A percentile compares a stretch with the other conserved stretches of the same genome.
phyloP scores from a whole-genome alignment of 345 rosid genomes.

The Eucalyptus marginata region DNA sequence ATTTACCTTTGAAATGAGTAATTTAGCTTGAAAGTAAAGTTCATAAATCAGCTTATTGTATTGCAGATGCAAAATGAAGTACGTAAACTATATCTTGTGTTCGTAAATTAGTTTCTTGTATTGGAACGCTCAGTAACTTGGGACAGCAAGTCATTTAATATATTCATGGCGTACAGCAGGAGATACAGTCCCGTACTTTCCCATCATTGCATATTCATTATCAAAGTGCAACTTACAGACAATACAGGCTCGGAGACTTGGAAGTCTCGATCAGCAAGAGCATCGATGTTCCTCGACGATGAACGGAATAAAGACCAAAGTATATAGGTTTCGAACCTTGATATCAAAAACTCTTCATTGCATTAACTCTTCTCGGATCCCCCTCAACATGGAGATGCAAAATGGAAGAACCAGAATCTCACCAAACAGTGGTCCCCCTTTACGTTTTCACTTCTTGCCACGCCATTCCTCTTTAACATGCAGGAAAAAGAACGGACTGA shows the following conservation, averaged over 20 bases:
- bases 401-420: too few relatives aligned
- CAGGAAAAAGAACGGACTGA: too few relatives aligned
- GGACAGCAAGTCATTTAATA: too few relatives aligned
- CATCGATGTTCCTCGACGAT: not conserved
- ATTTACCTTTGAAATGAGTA: not conserved
- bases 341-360: not conserved
- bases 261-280: not conserved
- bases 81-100: not conserved
- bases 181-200: too few relatives aligned
- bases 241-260: not conserved
- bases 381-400: not conserved
- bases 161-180: too few relatives aligned
- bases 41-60: not conserved
- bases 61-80: not conserved
- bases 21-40: not conserved
- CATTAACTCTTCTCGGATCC: not conserved
- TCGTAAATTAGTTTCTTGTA: not conserved
- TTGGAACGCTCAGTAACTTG: fast-evolving
- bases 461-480: too few relatives aligned
- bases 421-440: too few relatives aligned
- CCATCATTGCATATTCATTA: not conserved
- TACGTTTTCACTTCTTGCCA: too few relatives aligned
- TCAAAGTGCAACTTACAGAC: not conserved
- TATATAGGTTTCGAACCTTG: not conserved
- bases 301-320: not conserved